phyloP scores from a whole-genome alignment of 169 alveolate genomes.

The Plasmodium relictum region DNA sequence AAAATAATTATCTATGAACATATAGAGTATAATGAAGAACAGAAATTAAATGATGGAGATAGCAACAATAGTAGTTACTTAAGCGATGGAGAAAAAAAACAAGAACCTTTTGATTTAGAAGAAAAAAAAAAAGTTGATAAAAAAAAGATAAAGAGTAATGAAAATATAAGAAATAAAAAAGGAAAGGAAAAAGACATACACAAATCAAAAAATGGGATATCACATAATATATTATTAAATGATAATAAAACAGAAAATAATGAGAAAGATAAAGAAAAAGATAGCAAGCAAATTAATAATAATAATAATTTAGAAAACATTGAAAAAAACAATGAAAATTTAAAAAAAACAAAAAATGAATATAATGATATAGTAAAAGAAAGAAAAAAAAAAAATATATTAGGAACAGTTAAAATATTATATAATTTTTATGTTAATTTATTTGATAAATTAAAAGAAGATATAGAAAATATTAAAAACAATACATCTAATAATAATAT shows the following conservation, averaged over 20 bases:
- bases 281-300: background rate
- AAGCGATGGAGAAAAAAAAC: background rate
- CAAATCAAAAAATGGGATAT: background rate
- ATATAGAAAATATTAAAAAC: conserved; percentile 38
- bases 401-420: conserved; percentile 59
- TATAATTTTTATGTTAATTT: conserved; percentile 63
- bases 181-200: background rate
- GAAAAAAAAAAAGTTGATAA: background rate
- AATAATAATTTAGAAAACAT: no score
- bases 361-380: conserved; percentile 20
- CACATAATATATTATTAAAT: background rate
- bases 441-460: conserved; percentile 64
- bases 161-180: background rate
- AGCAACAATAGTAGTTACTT: background rate
- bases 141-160: background rate
- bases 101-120: background rate
- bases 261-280: background rate
- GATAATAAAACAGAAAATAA: background rate
- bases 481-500: conserved; percentile 21
- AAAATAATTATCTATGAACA: conserved; percentile 41
- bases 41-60: background rate
- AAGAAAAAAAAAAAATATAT: conserved; percentile 11
- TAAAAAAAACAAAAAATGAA: background rate
- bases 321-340: background rate
- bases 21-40: conserved; percentile 3